Evolutionary conservation across 768 basidiomycete genomes (phyloP), one percentile per base, ranked within the genome.

Genomic region (Suillus spraguei): DNA sequence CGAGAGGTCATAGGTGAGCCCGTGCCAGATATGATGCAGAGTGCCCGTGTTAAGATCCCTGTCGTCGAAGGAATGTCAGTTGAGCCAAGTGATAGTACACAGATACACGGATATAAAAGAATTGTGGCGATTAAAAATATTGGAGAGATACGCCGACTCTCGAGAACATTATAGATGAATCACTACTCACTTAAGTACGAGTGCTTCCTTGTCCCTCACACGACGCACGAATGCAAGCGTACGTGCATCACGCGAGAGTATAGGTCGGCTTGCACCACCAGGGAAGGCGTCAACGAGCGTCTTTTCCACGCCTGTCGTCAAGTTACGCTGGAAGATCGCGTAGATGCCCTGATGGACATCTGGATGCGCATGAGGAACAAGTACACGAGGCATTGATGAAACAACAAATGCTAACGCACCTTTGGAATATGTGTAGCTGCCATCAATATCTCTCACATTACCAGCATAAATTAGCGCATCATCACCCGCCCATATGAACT

Each of bases 211-310:
- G 71, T 91, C 90, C 28, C 88, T 79, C 28, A 89, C 87, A 20
- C 90, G 84, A 46, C 89, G 84, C 46, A 92, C 87, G 68, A 91
- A 92, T 1, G 90, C 90, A 14, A 92, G 80, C 2, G 90, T 91
- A 47, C 84, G 81, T 1, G 84, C 79, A 71, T 91, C 89, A 33
- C 82, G 82, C 24, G 90, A 91, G 10, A 91, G 76, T 64, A 88
- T 88, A 32, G 90, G 90, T 59, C 88, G 80, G 67, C 81, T 89
- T 6, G 90, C 90, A n/a, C 90, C 90, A 24, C 90, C 90, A 0
- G 90, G 88, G 61, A 72, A 82, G 0, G 84, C 74, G 59, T 77
- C 73, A 0, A 89, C 88, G 0, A 92, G 74, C 1, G 79, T 80
- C 42, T 82, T 79, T 4, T 85, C 85, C 11, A 73, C 65, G 5